phyloP scores from a whole-genome alignment of 1,284 basidiomycete species.

The Microstroma glucosiphilum region DNA sequence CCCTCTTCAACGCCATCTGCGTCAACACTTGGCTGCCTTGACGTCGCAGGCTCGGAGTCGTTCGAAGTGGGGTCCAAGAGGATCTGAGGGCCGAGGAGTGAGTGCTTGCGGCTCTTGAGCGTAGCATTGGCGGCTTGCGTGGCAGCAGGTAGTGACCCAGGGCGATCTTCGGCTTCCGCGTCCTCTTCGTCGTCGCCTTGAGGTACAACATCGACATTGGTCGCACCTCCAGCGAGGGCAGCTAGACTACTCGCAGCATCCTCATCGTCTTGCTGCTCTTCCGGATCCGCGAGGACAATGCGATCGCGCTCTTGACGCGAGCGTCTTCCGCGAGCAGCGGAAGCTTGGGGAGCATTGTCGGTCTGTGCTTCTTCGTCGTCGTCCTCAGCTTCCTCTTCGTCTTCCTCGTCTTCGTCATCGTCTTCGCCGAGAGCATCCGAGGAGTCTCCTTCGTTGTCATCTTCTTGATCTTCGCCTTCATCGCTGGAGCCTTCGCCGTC shows the following conservation, averaged over 20 bases:
- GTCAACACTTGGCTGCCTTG: constrained; percentile 16
- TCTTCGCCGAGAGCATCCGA: constrained; percentile 8
- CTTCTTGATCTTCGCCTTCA: constrained; percentile 15
- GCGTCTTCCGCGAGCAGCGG: constrained; percentile 1
- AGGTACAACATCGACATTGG: constrained; percentile 23
- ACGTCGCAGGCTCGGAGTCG: constrained; percentile 15
- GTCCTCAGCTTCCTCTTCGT: constrained; percentile 10
- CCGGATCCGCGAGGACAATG: not conserved
- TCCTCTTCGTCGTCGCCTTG: constrained; percentile 14
- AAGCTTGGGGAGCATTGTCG: not conserved
- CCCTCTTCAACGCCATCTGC: constrained; percentile 25
- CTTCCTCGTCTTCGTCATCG: constrained; percentile 16
- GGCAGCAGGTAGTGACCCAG: not conserved
- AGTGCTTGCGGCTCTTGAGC: not conserved
- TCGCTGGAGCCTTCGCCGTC: constrained; percentile 1
- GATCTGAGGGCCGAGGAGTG: not conserved
- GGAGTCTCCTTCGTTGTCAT: constrained; percentile 13
- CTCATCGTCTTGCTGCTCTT: constrained; percentile 10
- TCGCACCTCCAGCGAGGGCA: not conserved
- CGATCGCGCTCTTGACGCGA: not conserved
- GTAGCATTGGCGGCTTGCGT: not conserved
- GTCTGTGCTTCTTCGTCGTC: constrained; percentile 6
- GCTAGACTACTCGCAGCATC: not conserved
- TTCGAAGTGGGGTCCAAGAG: constrained; percentile 3
- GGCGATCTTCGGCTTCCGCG: constrained; percentile 1